Percentiles rank a stretch among this genome's conserved stretches.
Evolutionary conservation across 1,284 basidiomycete genomes (phyloP).

Genomic region (Grifola frondosa): DNA sequence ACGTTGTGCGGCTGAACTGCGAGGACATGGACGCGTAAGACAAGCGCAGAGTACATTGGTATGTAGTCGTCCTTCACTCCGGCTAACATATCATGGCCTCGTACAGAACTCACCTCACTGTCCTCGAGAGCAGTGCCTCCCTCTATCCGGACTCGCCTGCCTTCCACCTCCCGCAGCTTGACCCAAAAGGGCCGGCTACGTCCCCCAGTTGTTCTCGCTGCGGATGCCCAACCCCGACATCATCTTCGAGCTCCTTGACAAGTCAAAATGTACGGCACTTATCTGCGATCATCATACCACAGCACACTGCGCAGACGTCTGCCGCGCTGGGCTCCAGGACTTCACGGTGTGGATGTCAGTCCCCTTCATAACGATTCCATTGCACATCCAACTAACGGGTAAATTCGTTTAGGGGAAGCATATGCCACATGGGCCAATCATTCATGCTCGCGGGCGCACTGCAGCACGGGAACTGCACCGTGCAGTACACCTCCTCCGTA

Average conservation of each 20-base stretch:
- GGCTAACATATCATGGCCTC: constrained; percentile 15
- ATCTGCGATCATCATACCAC: constrained; percentile 52
- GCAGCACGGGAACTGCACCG: constrained; percentile 65
- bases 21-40: constrained; percentile 49
- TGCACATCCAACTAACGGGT: not conserved
- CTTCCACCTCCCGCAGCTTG: constrained; percentile 47
- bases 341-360: constrained; percentile 40
- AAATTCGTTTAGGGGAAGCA: constrained; percentile 23
- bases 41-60: constrained; percentile 34
- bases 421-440: constrained; percentile 28
- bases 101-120: constrained; percentile 43
- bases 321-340: constrained; percentile 51
- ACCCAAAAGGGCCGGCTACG: constrained; percentile 56
- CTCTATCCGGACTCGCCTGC: constrained; percentile 41
- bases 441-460: constrained; percentile 45
- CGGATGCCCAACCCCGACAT: constrained; percentile 66
- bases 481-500: constrained; percentile 59
- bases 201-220: constrained; percentile 71
- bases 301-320: constrained; percentile 37
- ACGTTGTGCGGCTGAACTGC: constrained; percentile 38
- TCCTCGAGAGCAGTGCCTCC: constrained; percentile 45
- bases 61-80: no score
- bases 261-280: constrained; percentile 54
- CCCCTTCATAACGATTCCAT: no score
- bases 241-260: constrained; percentile 59